phyloP scores from a whole-genome alignment of 345 rosid genomes.

The Ailanthus altissimus region DNA sequence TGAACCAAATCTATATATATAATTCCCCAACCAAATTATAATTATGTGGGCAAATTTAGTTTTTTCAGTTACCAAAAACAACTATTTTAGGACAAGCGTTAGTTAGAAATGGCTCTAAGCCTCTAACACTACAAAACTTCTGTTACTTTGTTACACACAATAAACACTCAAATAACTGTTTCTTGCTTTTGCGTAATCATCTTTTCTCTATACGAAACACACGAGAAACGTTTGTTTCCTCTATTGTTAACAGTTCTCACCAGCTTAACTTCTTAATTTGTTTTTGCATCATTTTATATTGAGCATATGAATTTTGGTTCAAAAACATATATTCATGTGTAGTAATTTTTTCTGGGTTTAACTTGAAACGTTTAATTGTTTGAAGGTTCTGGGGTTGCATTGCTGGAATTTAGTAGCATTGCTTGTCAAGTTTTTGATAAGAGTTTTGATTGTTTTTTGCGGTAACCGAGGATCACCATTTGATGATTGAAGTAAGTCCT shows the following conservation, averaged over 20 bases:
- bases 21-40: not conserved
- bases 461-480: not conserved
- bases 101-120: constrained; percentile 8
- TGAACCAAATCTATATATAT: too few relatives aligned
- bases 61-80: not conserved
- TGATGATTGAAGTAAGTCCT: not conserved
- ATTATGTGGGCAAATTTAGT: not conserved
- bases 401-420: not conserved
- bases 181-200: constrained; percentile 30
- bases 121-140: not conserved
- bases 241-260: not conserved
- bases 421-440: not conserved
- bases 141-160: not conserved
- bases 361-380: not conserved
- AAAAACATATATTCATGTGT: too few relatives aligned
- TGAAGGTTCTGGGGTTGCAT: not conserved
- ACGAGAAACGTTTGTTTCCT: not conserved
- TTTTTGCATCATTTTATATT: not conserved
- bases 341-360: not conserved
- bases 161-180: not conserved
- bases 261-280: not conserved
- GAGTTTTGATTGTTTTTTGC: not conserved
- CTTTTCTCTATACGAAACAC: not conserved
- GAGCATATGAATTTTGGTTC: not conserved
- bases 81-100: not conserved